Evolutionary conservation across 768 basidiomycete species (phyloP).

Genomic region (Epithele typhae): DNA sequence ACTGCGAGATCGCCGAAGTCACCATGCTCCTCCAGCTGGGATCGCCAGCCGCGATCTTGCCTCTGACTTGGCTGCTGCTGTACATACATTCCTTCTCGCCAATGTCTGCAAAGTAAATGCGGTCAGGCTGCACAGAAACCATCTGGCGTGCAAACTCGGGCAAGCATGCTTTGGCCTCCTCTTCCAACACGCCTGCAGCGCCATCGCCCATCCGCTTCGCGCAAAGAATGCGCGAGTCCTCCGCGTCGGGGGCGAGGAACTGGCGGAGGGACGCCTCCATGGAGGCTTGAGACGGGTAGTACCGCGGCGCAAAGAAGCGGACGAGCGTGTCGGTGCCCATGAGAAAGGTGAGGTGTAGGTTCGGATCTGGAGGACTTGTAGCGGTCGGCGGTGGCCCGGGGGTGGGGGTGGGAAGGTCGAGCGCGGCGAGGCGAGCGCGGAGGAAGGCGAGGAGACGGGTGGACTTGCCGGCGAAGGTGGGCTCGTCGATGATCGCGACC

Average conservation of each 20-base stretch:
- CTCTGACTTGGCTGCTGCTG: conserved; percentile 70
- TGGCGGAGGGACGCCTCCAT: conserved; percentile 54
- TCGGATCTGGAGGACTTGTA: neutral
- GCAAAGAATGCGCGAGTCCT: conserved; percentile 62
- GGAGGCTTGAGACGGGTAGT: conserved; percentile 51
- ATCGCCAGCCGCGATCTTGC: conserved; percentile 32
- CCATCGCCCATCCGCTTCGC: conserved; percentile 45
- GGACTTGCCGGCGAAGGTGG: conserved; percentile 86
- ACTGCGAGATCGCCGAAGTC: conserved; percentile 41
- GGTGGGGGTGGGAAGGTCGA: neutral
- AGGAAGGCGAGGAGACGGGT: conserved; percentile 51
- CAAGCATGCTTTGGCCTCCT: conserved; percentile 25
- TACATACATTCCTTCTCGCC: conserved; percentile 48
- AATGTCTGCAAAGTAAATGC: conserved; percentile 61
- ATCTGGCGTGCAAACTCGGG: conserved; percentile 42
- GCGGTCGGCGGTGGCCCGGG: conserved; percentile 3
- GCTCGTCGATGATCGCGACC: conserved; percentile 80
- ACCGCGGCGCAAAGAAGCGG: conserved; percentile 70
- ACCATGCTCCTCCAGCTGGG: conserved; percentile 46
- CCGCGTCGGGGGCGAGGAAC: conserved; percentile 55
- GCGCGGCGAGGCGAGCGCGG: conserved; percentile 27
- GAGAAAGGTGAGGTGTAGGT: conserved; percentile 59
- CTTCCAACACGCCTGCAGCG: conserved; percentile 20
- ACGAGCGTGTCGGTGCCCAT: conserved; percentile 84
- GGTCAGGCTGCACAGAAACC: conserved; percentile 34